These are phyloP conservation scores for Castanea sativa DNA, from an alignment of 306 rosid genomes.

Conservation along the genomic window DNA sequence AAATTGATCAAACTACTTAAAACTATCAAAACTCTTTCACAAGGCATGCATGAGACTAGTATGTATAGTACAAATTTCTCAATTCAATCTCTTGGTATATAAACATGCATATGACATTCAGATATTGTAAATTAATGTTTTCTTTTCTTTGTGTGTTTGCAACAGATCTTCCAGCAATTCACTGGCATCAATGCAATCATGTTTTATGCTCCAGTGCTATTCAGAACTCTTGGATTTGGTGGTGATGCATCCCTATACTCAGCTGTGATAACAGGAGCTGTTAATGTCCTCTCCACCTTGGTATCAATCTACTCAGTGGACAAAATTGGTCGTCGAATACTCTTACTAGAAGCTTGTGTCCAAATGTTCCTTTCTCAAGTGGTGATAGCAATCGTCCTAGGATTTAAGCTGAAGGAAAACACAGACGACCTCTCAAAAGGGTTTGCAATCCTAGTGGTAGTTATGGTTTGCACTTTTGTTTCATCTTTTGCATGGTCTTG, in stretches of 20 bases:
- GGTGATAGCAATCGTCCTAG: slow-evolving; percentile 44
- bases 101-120: not conserved
- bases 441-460: slow-evolving; percentile 43
- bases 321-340: slow-evolving; percentile 46
- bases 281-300: slow-evolving; percentile 53
- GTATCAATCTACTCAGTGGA: slow-evolving; percentile 49
- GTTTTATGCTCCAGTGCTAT: slow-evolving; percentile 72
- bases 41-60: too few species aligned
- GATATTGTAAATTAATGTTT: not conserved
- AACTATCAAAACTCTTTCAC: too few species aligned
- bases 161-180: slow-evolving; percentile 62
- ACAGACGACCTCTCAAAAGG: slow-evolving; percentile 24
- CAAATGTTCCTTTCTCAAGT: slow-evolving; percentile 67
- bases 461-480: slow-evolving; percentile 60
- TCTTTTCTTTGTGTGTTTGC: not conserved
- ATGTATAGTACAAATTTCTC: not conserved
- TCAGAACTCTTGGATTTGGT: slow-evolving; percentile 49
- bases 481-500: slow-evolving; percentile 74
- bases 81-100: not conserved
- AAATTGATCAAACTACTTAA: too few species aligned
- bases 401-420: slow-evolving; percentile 41
- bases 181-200: slow-evolving; percentile 69
- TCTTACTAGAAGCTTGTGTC: slow-evolving; percentile 54
- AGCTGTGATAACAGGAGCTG: slow-evolving; percentile 60
- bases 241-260: slow-evolving; percentile 54